Percentiles rank a stretch among this genome's conserved stretches.
Evolutionary conservation across 129 eudicot genomes (phyloP).

Genomic region (Pseudognaphalium luteoalbum): DNA sequence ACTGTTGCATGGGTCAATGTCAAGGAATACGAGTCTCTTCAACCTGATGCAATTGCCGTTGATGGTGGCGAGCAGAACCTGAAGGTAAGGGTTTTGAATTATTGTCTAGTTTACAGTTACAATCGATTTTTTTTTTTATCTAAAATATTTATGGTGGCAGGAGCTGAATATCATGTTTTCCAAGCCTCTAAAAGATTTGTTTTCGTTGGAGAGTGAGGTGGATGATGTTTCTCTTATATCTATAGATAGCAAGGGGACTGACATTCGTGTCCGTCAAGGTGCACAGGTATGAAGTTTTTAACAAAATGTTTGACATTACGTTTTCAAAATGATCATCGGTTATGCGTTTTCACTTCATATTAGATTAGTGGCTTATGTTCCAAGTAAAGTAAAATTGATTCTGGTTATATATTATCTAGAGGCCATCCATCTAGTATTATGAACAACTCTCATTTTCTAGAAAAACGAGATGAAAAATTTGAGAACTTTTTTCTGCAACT

Average conservation of each 20-base stretch:
- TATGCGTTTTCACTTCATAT: background rate
- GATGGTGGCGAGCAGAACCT: conserved; percentile 94
- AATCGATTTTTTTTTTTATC: background rate
- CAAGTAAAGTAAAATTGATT: background rate
- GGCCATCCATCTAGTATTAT: too few species aligned
- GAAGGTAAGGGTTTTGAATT: conserved; percentile 50
- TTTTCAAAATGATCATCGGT: background rate
- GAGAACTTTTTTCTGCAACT: background rate
- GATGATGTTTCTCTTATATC: conserved; percentile 97
- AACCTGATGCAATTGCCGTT: conserved; percentile 89
- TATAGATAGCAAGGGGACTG: conserved; percentile 93
- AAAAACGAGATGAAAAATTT: background rate
- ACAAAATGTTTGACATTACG: background rate
- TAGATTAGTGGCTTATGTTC: background rate
- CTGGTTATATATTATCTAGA: background rate
- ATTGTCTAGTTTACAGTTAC: background rate
- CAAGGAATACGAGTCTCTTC: conserved; percentile 78
- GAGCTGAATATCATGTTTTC: conserved; percentile 89
- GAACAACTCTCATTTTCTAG: background rate
- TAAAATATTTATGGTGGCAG: conserved; percentile 26
- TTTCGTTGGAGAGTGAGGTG: conserved; percentile 76
- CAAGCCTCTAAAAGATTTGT: conserved; percentile 77
- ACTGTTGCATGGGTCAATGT: conserved; percentile 99
- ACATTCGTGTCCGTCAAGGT: conserved; percentile 97
- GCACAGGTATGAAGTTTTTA: conserved; percentile 64